phyloP scores from a whole-genome alignment of 1,284 basidiomycete genomes.

The Ustilago shanxiensis region DNA sequence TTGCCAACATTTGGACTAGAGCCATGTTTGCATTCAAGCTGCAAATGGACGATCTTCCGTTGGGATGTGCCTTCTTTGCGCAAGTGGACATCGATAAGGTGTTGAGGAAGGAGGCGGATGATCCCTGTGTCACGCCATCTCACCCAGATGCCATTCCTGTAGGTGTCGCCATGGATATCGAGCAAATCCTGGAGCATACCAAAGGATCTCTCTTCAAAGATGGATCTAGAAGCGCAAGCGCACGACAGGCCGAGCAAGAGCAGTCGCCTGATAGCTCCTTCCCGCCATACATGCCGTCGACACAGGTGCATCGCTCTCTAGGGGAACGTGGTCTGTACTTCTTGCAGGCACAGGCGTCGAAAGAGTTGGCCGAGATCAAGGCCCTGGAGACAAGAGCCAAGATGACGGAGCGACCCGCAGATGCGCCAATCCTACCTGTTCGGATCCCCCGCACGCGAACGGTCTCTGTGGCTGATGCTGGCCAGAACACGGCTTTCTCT shows the following conservation, averaged over 20 bases:
- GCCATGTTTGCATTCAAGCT: slow-evolving; percentile 90
- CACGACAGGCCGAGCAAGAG: background rate
- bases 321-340: slow-evolving; percentile 62
- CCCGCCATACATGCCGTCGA: slow-evolving; percentile 53
- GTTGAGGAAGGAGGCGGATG: slow-evolving; percentile 94
- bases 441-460: slow-evolving; percentile 11
- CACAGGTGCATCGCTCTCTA: slow-evolving; percentile 61
- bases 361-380: slow-evolving; percentile 64
- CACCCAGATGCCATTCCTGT: slow-evolving; percentile 84
- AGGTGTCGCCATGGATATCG: slow-evolving; percentile 87
- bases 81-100: slow-evolving; percentile 93
- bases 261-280: background rate
- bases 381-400: slow-evolving; percentile 61
- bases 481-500: slow-evolving; percentile 6
- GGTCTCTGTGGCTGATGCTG: slow-evolving; percentile 1
- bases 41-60: slow-evolving; percentile 94
- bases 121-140: slow-evolving; percentile 93
- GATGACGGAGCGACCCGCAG: slow-evolving; percentile 27
- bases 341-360: slow-evolving; percentile 67
- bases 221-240: background rate
- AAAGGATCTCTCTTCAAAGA: slow-evolving; percentile 58
- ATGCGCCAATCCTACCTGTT: slow-evolving; percentile 6
- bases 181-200: slow-evolving; percentile 74
- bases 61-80: slow-evolving; percentile 90
- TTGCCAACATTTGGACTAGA: slow-evolving; percentile 96